These are phyloP conservation scores for Umbelopsis sp. DNA, from an alignment of 192 early-diverging fungal genomes.

Conservation along the genomic window DNA sequence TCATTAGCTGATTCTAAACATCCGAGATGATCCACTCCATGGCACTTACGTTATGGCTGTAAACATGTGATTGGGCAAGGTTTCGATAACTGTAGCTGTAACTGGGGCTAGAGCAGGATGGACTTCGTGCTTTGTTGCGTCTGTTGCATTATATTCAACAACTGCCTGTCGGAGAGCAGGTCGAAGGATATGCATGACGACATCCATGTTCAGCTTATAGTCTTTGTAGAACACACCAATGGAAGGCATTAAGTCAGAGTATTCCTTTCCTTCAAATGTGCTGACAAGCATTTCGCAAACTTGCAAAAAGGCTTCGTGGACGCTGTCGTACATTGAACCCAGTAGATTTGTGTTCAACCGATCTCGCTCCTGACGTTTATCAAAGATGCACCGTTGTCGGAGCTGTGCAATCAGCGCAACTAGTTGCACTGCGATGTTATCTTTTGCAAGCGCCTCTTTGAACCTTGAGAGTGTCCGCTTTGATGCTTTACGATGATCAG, in stretches of 20 bases:
- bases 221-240: slow-evolving; percentile 48
- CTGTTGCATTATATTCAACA: not conserved
- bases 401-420: slow-evolving; percentile 67
- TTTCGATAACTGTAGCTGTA: slow-evolving; percentile 32
- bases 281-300: slow-evolving; percentile 63
- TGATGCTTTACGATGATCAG: slow-evolving; percentile 52
- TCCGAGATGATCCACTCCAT: not conserved
- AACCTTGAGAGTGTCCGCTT: slow-evolving; percentile 51
- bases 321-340: slow-evolving; percentile 60
- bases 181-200: slow-evolving; percentile 66
- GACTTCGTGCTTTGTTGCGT: slow-evolving; percentile 23
- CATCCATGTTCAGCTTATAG: slow-evolving; percentile 63
- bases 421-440: slow-evolving; percentile 54
- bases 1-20: too few species aligned
- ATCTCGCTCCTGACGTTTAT: slow-evolving; percentile 24
- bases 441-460: slow-evolving; percentile 55
- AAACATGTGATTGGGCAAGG: slow-evolving; percentile 32
- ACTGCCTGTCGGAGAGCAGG: slow-evolving; percentile 50
- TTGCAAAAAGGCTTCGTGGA: slow-evolving; percentile 63
- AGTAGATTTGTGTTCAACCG: slow-evolving; percentile 51
- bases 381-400: slow-evolving; percentile 48
- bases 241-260: slow-evolving; percentile 47
- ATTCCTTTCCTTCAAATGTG: slow-evolving; percentile 51
- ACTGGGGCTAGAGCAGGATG: slow-evolving; percentile 33
- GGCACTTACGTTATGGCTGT: slow-evolving; percentile 3